Evolutionary conservation across 129 eudicot species (phyloP).

Genomic region (Glebionis coronaria): DNA sequence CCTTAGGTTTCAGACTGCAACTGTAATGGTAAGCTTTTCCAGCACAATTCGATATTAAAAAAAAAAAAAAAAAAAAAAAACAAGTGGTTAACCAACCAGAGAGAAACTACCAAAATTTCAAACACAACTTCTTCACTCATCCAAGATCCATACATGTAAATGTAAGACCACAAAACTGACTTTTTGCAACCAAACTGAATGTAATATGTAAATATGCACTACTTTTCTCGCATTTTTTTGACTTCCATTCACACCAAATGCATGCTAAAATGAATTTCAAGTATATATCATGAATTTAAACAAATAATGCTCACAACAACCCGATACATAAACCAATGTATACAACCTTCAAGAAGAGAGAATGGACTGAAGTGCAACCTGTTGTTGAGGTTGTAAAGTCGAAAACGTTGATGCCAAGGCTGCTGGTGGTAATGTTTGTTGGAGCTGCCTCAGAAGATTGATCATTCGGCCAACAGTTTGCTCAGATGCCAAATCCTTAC

Average conservation of each 20-base stretch:
- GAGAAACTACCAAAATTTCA: background rate
- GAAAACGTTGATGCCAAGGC: slow-evolving; percentile 81
- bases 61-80: background rate
- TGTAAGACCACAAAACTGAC: slow-evolving; percentile 27
- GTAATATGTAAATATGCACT: slow-evolving; percentile 40
- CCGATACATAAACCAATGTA: background rate
- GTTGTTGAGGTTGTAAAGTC: slow-evolving; percentile 93
- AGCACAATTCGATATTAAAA: background rate
- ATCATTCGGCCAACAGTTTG: slow-evolving; percentile 79
- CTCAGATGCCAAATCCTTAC: slow-evolving; percentile 91
- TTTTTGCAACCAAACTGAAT: slow-evolving; percentile 13
- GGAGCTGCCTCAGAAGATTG: slow-evolving; percentile 81
- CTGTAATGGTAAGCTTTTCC: background rate
- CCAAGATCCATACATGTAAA: slow-evolving; percentile 21
- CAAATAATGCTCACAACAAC: slow-evolving; percentile 21
- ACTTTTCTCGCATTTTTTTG: slow-evolving; percentile 14
- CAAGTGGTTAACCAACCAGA: background rate
- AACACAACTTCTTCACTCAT: slow-evolving; percentile 28
- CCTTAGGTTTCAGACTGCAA: background rate
- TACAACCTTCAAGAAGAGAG: slow-evolving; percentile 48
- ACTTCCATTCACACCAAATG: slow-evolving; percentile 26
- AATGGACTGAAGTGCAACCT: slow-evolving; percentile 81
- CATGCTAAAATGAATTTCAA: slow-evolving; percentile 31
- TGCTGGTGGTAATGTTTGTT: slow-evolving; percentile 81
- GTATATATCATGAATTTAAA: slow-evolving; percentile 20